Conservation (phyloP, 2,329 filamentous ascomycete genomes). For the Monosporascus sp. region DNA sequence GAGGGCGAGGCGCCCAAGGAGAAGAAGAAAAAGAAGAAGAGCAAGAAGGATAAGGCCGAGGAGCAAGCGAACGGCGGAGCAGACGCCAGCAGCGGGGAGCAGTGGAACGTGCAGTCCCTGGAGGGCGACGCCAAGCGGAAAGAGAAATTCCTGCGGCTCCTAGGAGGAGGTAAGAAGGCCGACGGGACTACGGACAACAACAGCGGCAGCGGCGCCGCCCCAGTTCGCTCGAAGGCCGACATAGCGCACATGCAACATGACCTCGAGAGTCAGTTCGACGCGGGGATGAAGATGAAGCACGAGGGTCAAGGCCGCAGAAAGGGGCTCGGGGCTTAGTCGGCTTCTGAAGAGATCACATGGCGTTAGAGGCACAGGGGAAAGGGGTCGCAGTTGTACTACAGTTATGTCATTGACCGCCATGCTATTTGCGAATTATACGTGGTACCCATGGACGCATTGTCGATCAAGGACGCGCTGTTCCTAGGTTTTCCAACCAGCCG, state of each 20-base stretch:
- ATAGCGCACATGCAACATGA: conserved; percentile 36
- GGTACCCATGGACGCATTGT: too few species aligned
- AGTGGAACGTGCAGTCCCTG: conserved; percentile 49
- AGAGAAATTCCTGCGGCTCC: conserved; percentile 51
- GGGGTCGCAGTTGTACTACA: neutral
- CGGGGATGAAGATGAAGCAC: conserved; percentile 51
- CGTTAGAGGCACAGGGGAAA: neutral
- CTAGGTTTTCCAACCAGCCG: too few species aligned
- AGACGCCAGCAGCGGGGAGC: conserved; percentile 27
- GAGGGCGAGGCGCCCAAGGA: conserved; percentile 15
- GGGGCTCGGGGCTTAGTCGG: conserved; percentile 42
- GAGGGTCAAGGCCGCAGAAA: conserved; percentile 43
- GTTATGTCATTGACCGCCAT: too few species aligned
- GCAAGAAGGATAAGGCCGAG: conserved; percentile 18
- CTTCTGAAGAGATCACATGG: neutral
- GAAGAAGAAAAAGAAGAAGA: conserved; percentile 18
- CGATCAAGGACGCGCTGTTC: too few species aligned
- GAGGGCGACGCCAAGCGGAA: conserved; percentile 46
- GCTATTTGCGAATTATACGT: too few species aligned
- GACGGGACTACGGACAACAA: conserved; percentile 12
- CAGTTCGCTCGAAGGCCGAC: conserved; percentile 16
- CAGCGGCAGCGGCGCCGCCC: conserved; percentile 3
- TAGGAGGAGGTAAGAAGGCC: conserved; percentile 47
- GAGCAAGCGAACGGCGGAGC: conserved; percentile 12
- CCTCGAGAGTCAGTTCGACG: conserved; percentile 52